These are phyloP conservation scores for Bombardia bombarda DNA, from an alignment of 495 filamentous ascomycete species.

Conservation along the genomic window DNA sequence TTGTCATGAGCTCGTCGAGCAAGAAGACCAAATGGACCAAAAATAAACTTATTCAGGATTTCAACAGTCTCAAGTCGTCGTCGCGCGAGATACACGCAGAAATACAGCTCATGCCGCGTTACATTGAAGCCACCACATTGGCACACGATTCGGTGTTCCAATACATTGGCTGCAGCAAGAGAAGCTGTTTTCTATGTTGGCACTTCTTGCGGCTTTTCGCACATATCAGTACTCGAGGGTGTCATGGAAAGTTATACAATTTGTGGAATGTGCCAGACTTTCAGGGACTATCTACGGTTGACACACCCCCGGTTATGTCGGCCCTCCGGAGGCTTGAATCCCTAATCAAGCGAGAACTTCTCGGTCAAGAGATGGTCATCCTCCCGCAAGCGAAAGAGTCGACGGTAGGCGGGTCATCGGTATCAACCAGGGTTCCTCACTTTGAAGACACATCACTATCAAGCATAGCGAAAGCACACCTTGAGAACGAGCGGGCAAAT, in stretches of 20 bases:
- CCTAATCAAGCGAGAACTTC: neutral
- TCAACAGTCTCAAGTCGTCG: conserved; percentile 2
- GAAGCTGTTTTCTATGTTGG: conserved; percentile 2
- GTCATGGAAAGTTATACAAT: conserved; percentile 4
- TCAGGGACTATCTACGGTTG: neutral
- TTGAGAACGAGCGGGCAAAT: neutral
- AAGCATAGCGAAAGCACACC: neutral
- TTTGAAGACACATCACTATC: neutral
- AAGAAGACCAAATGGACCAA: conserved; percentile 1
- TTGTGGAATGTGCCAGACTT: neutral
- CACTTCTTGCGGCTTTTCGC: neutral
- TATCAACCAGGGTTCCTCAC: neutral
- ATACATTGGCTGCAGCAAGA: conserved; percentile 4
- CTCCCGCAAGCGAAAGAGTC: conserved; percentile 1
- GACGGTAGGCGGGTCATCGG: neutral
- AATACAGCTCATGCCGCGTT: conserved; percentile 1
- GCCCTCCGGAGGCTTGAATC: neutral
- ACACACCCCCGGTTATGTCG: neutral
- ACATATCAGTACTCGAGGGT: neutral
- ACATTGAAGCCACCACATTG: neutral
- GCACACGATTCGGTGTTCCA: neutral
- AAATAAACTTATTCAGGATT: neutral
- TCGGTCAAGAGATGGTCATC: neutral
- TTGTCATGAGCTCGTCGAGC: neutral
- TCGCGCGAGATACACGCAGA: conserved; percentile 3